These are phyloP conservation scores for Annulohypoxylon maeteangense DNA, from an alignment of 495 filamentous ascomycete genomes.

Conservation along the genomic window DNA sequence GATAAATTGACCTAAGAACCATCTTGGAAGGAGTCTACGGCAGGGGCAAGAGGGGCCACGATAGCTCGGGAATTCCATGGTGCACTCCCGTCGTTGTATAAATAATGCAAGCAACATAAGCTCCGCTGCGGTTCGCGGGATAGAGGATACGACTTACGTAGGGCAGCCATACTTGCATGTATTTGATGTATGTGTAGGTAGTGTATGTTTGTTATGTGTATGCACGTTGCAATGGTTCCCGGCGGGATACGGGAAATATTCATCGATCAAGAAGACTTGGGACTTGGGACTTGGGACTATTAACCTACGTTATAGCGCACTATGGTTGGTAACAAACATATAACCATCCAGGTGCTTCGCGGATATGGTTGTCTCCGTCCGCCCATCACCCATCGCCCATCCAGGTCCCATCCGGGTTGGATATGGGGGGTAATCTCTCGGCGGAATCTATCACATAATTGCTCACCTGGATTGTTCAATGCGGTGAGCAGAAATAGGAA, in stretches of 20 bases:
- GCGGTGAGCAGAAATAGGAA: constrained; percentile 28
- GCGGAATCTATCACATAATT: constrained; percentile 32
- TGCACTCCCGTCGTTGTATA: constrained; percentile 38
- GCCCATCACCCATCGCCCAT: constrained; percentile 11
- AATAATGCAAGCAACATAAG: constrained; percentile 45
- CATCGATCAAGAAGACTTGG: constrained; percentile 4
- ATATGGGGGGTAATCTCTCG: constrained; percentile 13
- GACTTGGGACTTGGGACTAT: constrained; percentile 2
- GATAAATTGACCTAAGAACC: constrained; percentile 32
- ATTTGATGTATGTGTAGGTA: neutral
- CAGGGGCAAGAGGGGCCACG: constrained; percentile 38
- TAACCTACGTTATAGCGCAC: neutral
- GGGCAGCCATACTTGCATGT: constrained; percentile 30
- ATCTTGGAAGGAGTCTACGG: constrained; percentile 32
- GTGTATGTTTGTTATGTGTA: constrained; percentile 17
- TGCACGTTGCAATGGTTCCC: constrained; percentile 22
- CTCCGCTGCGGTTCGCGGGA: constrained; percentile 43
- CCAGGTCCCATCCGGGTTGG: constrained; percentile 24
- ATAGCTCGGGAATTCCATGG: constrained; percentile 39
- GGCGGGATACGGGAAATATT: constrained; percentile 22
- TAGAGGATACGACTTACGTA: constrained; percentile 35
- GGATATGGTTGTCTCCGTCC: constrained; percentile 1
- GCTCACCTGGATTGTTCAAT: constrained; percentile 31
- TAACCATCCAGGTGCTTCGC: constrained; percentile 33
- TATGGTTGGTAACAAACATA: constrained; percentile 5